Conservation (phyloP, 306 rosid species). For the Vigna radiata region DNA sequence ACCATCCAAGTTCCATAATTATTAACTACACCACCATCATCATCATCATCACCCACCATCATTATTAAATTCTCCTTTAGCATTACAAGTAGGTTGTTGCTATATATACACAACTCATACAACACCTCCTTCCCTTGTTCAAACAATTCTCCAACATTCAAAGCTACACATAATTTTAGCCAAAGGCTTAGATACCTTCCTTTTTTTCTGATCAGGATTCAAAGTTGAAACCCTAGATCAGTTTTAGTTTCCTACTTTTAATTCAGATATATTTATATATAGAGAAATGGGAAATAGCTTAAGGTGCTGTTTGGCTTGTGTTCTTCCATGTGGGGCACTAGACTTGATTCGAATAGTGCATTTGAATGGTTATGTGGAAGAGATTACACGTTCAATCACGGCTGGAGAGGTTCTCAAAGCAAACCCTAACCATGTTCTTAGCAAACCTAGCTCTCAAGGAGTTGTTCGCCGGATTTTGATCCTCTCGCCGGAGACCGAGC, state of each 20-base stretch:
- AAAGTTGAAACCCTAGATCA: constrained; percentile 12
- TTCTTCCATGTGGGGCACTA: constrained; percentile 93
- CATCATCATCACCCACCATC: neutral
- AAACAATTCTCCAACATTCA: constrained; percentile 24
- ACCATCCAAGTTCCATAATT: constrained; percentile 28
- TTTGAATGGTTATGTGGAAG: constrained; percentile 83
- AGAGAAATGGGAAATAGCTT: constrained; percentile 79
- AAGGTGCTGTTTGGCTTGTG: constrained; percentile 95
- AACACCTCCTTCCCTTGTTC: constrained; percentile 39
- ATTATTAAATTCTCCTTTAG: constrained; percentile 31
- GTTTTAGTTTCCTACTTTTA: neutral
- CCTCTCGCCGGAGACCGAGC: constrained; percentile 87
- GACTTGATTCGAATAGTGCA: constrained; percentile 92
- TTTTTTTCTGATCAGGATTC: constrained; percentile 33
- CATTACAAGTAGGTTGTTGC: constrained; percentile 49
- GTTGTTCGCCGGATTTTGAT: constrained; percentile 75
- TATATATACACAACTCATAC: constrained; percentile 52
- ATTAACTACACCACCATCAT: neutral
- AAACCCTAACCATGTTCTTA: constrained; percentile 83
- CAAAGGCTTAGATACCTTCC: neutral
- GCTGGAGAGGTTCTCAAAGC: constrained; percentile 83
- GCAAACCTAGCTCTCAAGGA: constrained; percentile 78
- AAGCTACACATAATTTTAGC: neutral
- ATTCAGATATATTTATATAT: neutral
- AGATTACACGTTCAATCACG: constrained; percentile 67